Conservation (phyloP, 441 rosid genomes). For the Adansonia rubrostipa region DNA sequence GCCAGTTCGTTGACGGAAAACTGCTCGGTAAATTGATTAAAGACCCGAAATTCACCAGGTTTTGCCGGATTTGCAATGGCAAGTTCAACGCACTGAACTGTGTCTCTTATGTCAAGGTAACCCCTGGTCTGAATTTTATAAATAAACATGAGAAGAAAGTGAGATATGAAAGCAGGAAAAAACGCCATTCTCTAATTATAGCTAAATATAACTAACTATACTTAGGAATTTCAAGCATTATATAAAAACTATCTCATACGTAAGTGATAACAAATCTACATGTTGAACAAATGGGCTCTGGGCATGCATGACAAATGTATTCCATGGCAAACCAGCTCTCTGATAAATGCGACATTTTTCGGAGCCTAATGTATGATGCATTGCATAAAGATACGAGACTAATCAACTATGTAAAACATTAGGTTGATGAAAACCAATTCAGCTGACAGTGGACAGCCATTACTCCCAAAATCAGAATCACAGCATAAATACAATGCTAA, state of each 20-base stretch:
- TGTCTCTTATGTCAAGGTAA: constrained; percentile 95
- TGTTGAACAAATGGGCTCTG: not conserved
- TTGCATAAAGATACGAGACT: not conserved
- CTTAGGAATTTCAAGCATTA: not conserved
- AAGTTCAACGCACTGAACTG: constrained; percentile 93
- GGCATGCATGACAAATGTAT: not conserved
- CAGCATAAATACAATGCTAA: not conserved
- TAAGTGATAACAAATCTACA: not conserved
- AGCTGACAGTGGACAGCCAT: not conserved
- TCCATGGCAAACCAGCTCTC: not conserved
- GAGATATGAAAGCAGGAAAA: constrained; percentile 9
- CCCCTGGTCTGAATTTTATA: constrained; percentile 76
- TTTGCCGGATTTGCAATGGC: constrained; percentile 89
- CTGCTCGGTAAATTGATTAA: constrained; percentile 95
- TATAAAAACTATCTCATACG: not conserved
- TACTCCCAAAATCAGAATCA: not conserved
- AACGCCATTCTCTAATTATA: not conserved
- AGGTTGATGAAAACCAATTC: not conserved
- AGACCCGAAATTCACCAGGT: constrained; percentile 85
- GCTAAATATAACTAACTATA: not conserved
- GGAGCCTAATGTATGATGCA: not conserved
- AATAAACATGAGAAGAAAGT: constrained; percentile 4
- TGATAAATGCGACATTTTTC: not conserved
- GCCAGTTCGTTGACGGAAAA: constrained; percentile 91
- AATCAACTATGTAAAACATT: not conserved